Conservation (phyloP, 257 asterid genomes). For the Jasminum sambac region DNA sequence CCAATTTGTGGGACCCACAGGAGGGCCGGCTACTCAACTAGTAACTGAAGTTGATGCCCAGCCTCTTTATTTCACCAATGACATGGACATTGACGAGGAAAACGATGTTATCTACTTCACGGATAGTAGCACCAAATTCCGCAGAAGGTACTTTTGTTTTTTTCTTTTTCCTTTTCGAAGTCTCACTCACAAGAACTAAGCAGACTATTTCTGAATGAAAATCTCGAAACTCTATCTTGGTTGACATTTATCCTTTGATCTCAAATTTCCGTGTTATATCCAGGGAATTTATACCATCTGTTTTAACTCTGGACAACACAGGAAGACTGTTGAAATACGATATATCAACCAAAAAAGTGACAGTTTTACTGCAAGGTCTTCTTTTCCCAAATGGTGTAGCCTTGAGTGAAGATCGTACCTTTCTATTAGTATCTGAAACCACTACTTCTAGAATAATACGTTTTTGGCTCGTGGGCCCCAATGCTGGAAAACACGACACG, state of each 20-base stretch:
- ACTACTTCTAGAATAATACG: slow-evolving; percentile 37
- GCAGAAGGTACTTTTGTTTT: slow-evolving; percentile 44
- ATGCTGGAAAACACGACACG: slow-evolving; percentile 43
- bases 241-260: not conserved
- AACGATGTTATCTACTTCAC: slow-evolving; percentile 61
- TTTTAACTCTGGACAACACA: slow-evolving; percentile 50
- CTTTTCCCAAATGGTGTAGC: slow-evolving; percentile 77
- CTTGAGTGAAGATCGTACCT: slow-evolving; percentile 53
- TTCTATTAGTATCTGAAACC: slow-evolving; percentile 49
- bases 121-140: slow-evolving; percentile 55
- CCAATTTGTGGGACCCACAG: slow-evolving; percentile 59
- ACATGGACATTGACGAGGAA: slow-evolving; percentile 66
- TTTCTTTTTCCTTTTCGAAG: not conserved
- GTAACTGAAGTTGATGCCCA: slow-evolving; percentile 59
- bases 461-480: slow-evolving; percentile 59
- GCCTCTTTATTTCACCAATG: slow-evolving; percentile 59
- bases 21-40: slow-evolving; percentile 54
- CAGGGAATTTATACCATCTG: slow-evolving; percentile 51
- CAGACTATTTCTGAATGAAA: not conserved
- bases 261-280: not conserved
- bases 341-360: slow-evolving; percentile 41
- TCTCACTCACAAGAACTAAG: not conserved
- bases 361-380: slow-evolving; percentile 50
- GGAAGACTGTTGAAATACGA: slow-evolving; percentile 69
- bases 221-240: not conserved